Conservation (phyloP, 352 stramenopile species). For the Phytophthora tentaculata region DNA sequence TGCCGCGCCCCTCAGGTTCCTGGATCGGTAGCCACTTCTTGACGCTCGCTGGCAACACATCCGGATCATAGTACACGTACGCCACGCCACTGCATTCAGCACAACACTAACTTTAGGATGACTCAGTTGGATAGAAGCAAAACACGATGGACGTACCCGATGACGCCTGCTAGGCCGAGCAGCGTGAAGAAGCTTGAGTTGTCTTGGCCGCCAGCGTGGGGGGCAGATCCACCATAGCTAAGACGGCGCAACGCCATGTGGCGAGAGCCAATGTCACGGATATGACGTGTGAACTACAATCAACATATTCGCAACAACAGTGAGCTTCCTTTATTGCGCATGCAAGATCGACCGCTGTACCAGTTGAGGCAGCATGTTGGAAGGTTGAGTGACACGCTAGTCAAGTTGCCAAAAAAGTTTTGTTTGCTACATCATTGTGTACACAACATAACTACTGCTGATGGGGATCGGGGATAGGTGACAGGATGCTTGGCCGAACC, state of each 20-base stretch:
- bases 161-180: constrained; percentile 59
- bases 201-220: constrained; percentile 64
- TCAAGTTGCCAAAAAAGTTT: neutral
- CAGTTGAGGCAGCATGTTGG: no score
- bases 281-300: constrained; percentile 35
- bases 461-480: constrained; percentile 21
- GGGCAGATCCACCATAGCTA: constrained; percentile 68
- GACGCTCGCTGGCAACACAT: constrained; percentile 74
- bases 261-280: constrained; percentile 47
- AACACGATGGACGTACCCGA: constrained; percentile 49
- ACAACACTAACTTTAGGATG: constrained; percentile 10
- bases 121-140: neutral
- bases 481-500: constrained; percentile 34
- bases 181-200: constrained; percentile 88
- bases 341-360: no score
- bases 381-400: no score
- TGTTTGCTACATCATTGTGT: neutral
- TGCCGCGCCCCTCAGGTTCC: constrained; percentile 79
- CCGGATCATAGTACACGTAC: constrained; percentile 89
- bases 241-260: constrained; percentile 52
- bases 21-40: constrained; percentile 86
- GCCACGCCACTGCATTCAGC: constrained; percentile 57
- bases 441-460: neutral
- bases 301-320: neutral
- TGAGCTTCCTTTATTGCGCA: no score